Base-by-base conservation (phyloP, 495 filamentous ascomycete genomes). In the Penicillium cataractarum region DNA sequence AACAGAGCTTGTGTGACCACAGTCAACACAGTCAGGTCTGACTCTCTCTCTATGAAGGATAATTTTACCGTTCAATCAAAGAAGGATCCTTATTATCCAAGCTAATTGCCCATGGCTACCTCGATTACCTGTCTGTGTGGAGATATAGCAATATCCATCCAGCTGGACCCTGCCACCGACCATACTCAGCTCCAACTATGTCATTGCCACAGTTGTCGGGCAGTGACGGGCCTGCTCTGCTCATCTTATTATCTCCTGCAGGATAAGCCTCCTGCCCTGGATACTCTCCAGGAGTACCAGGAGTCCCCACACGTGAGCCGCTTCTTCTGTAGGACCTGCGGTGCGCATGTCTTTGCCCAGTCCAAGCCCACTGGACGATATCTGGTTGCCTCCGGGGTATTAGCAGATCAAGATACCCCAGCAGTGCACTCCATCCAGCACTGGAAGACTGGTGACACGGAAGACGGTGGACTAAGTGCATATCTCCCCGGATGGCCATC, bases 261-360 rank as follows among this genome's bases (percentile, higher is more conserved):
- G 71, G 65, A 63, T 44, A 57, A 63, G 6, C 71, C 75, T 1
- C 74, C 58, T 12, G 73, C 66, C 6, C 63, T 82, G 5, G 60
- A 74, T 12, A 70, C 71, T 1, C 73, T 89, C 9, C 75, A 65
- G 12, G 65, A 69, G 35, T 91, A 89, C 63, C 68, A 73, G 49
- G 69, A 80, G 62, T 78, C 82, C 5, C 62, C 80, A 13, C 68
- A 79, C 22, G 50, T 83, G 12, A 81, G 76, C 21, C 85, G 86
- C n/a, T 84, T 85, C 64, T 91, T 90, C 72, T 93, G 90, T 72
- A 65, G 69, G n/a, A 85, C 73, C 15, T 93, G 90, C 62, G 89
- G 89, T 32, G 84, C 86, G 27, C 87, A 90, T 63, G 76, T 87
- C 63, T 86, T 89, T 56, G 67, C 72, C 6, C 71, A 73, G 44